phyloP scores from a whole-genome alignment of 2,329 filamentous ascomycete genomes.

The Graphilbum fragrans region DNA sequence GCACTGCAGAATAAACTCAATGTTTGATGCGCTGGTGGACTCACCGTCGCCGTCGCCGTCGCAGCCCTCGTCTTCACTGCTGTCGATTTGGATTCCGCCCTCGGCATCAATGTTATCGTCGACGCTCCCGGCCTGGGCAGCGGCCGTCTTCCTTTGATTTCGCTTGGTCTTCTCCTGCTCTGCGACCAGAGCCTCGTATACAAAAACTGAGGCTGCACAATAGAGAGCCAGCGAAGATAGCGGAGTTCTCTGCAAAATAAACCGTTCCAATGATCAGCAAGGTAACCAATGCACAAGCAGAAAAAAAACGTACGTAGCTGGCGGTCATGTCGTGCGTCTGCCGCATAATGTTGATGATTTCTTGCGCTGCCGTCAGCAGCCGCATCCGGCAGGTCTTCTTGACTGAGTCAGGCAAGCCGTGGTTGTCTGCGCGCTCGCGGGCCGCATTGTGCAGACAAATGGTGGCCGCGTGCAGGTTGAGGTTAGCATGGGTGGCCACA shows the following conservation, averaged over 20 bases:
- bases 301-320: conserved; percentile 36
- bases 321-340: conserved; percentile 52
- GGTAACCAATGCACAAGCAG: too few relatives aligned
- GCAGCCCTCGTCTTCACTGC: too few relatives aligned
- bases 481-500: conserved; percentile 69
- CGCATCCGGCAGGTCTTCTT: conserved; percentile 60
- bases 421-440: conserved; percentile 67
- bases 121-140: too few relatives aligned
- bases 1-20: conserved; percentile 67
- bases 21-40: conserved; percentile 24
- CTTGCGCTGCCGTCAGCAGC: conserved; percentile 67
- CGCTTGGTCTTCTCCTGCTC: too few relatives aligned
- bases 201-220: too few relatives aligned
- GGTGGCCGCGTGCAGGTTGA: conserved; percentile 76
- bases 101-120: too few relatives aligned
- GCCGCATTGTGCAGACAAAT: conserved; percentile 87
- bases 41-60: too few relatives aligned
- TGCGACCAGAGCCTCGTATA: too few relatives aligned
- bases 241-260: too few relatives aligned
- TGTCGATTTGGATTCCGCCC: conserved; percentile 17
- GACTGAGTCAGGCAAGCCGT: conserved; percentile 52
- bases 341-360: conserved; percentile 74
- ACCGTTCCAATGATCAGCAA: too few relatives aligned
- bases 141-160: too few relatives aligned
- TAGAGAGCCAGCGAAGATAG: too few relatives aligned